Base-by-base conservation (phyloP, 2,329 filamentous ascomycete species). In the Truncatella angustata region DNA sequence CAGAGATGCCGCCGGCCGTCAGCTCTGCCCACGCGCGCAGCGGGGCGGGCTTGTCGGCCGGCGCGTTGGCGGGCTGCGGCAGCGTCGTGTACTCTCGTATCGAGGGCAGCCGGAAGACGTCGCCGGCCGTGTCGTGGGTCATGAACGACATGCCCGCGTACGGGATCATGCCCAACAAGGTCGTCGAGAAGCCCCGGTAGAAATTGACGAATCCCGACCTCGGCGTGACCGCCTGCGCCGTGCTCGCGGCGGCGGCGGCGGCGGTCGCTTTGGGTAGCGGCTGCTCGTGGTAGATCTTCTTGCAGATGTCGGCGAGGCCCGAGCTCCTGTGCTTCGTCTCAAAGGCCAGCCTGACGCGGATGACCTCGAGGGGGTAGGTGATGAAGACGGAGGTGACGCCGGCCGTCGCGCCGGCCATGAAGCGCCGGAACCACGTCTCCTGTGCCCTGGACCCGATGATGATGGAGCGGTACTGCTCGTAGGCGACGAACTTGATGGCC, bases 121-220 rank as follows among this genome's bases (percentile, higher is more conserved):
- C 94, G 55, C 90, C 90, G 36, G 88, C 84, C 4, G 90, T 91
- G 69, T 99, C 94, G 73, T 99, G 94, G 0, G 91, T 96, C 36
- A 99, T 80, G 73, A 99, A 99, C 1, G 91, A 96, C 64, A 95
- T 87, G 62, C 94, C 94, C 1, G 94, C 94, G 65, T 99, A 99
- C 0, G 94, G 94, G 1, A 99, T 76, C 93, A 99, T 99, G 61
- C 94, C 94, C 54, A 95, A 78, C 4, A 99, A 71, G 0, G 94
- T 97, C 0, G 93, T 90, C 0, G 85, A 84, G 69, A 99, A 99
- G 46, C 94, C 94, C 45, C 94, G 85, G 72, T 97, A 99, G 69
- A 99, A 99, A 70, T 99, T 99, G 51, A 84, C 72, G 1, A 97
- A 68, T 4, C 93, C 93, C 10, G 79, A 80, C 23, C 76, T 78